Conservation (phyloP, 2,329 filamentous ascomycete genomes). For the Aspergillus aculeatus region DNA sequence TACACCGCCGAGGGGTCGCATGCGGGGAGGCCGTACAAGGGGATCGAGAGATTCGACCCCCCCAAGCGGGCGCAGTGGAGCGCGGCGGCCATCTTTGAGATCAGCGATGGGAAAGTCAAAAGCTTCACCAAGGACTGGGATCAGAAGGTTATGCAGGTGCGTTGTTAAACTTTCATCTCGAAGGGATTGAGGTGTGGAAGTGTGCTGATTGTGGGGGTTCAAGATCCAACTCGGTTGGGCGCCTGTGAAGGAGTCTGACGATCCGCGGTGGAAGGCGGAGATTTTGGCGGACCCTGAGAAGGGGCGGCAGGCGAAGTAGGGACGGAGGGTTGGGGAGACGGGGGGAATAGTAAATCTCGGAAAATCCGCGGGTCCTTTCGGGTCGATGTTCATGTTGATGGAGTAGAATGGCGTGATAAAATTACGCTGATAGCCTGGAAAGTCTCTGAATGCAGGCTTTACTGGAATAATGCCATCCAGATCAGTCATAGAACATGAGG, state of each 20-base stretch:
- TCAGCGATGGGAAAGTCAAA: constrained; percentile 36
- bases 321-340: too few relatives aligned
- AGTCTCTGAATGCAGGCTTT: too few relatives aligned
- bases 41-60: constrained; percentile 31
- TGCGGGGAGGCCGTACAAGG: constrained; percentile 36
- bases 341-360: too few relatives aligned
- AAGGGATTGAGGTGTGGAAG: background rate
- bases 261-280: constrained; percentile 22
- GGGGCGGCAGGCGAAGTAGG: constrained; percentile 11
- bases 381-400: too few relatives aligned
- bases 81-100: constrained; percentile 41
- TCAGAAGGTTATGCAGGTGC: constrained; percentile 27
- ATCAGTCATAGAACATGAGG: too few relatives aligned
- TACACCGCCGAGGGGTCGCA: constrained; percentile 41
- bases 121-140: constrained; percentile 43
- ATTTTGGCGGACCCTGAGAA: constrained; percentile 20
- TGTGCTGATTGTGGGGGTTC: background rate
- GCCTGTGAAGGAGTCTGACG: constrained; percentile 18
- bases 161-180: background rate
- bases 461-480: too few relatives aligned
- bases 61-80: constrained; percentile 35
- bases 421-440: too few relatives aligned
- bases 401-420: too few relatives aligned
- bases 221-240: constrained; percentile 25
- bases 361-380: too few relatives aligned